phyloP scores from a whole-genome alignment of 2,329 filamentous ascomycete species.

The Penicillium sp. region DNA sequence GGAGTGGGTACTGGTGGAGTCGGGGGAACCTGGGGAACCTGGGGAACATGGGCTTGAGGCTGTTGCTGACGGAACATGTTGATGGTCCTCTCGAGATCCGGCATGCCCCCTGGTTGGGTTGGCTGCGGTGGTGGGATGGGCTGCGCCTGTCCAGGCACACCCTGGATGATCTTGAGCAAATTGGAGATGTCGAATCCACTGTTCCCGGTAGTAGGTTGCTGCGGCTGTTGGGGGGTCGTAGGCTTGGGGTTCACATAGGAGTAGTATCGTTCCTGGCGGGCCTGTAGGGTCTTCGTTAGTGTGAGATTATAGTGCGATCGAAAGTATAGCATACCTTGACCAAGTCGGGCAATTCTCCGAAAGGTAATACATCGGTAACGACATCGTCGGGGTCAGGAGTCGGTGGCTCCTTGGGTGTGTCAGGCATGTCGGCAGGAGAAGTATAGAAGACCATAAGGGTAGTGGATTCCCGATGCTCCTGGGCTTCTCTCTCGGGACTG shows the following conservation, averaged over 20 bases:
- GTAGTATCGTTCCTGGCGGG: conserved; percentile 38
- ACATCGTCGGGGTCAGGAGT: conserved; percentile 31
- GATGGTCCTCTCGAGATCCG: conserved; percentile 17
- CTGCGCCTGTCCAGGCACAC: conserved; percentile 25
- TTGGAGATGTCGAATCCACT: conserved; percentile 33
- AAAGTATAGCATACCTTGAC: conserved; percentile 30
- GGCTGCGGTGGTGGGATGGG: conserved; percentile 25
- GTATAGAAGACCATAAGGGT: conserved; percentile 44
- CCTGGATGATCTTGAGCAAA: conserved; percentile 36
- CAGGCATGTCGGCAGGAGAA: conserved; percentile 39
- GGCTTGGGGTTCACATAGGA: conserved; percentile 29
- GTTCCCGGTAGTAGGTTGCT: conserved; percentile 16
- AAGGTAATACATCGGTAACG: conserved; percentile 29
- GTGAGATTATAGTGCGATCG: not conserved
- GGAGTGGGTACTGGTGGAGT: conserved; percentile 19
- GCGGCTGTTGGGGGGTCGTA: conserved; percentile 17
- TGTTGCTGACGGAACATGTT: conserved; percentile 12
- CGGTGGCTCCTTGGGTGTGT: conserved; percentile 42
- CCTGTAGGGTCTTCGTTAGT: conserved; percentile 20
- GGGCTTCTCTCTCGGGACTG: conserved; percentile 37
- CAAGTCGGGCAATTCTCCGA: conserved; percentile 38
- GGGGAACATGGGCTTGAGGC: conserved; percentile 10
- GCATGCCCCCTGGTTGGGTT: conserved; percentile 20
- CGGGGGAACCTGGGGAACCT: conserved; percentile 14
- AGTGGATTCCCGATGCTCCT: conserved; percentile 41